phyloP scores from a whole-genome alignment of 2,329 filamentous ascomycete species.

The Zymoseptoria brevis region DNA sequence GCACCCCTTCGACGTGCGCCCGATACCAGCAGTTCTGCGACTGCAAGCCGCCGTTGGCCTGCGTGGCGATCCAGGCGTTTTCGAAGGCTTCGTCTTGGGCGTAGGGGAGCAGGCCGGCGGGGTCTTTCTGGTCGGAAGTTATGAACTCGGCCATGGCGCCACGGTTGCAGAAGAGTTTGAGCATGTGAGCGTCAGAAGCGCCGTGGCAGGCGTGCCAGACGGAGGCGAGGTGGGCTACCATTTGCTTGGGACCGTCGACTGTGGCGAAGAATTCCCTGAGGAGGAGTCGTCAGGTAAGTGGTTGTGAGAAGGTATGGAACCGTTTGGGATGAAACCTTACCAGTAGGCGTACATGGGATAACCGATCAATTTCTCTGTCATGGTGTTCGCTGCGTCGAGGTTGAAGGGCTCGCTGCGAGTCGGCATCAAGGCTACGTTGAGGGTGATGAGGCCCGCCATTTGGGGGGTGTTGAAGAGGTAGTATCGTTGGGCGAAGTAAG shows the following conservation, averaged over 20 bases:
- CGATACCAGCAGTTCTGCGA: constrained; percentile 32
- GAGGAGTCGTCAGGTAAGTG: no score
- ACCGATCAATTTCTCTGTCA: constrained; percentile 31
- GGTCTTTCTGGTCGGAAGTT: constrained; percentile 14
- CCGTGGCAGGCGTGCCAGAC: constrained; percentile 21
- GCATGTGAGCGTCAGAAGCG: constrained; percentile 19
- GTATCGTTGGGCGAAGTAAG: constrained; percentile 34
- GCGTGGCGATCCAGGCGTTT: constrained; percentile 30
- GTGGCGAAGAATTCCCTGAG: constrained; percentile 16
- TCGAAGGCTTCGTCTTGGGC: constrained; percentile 27
- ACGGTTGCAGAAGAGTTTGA: constrained; percentile 31
- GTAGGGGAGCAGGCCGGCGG: constrained; percentile 27
- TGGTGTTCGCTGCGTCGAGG: constrained; percentile 30
- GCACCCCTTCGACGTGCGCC: constrained; percentile 20
- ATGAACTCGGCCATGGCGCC: constrained; percentile 30
- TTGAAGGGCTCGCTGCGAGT: constrained; percentile 32
- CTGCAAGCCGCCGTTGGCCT: constrained; percentile 27
- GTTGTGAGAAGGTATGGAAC: no score
- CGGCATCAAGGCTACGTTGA: constrained; percentile 38
- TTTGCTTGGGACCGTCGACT: constrained; percentile 32
- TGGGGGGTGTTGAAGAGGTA: constrained; percentile 36
- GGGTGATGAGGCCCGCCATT: constrained; percentile 34
- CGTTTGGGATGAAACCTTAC: no score
- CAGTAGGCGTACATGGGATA: constrained; percentile 38
- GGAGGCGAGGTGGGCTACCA: constrained; percentile 22